phyloP scores from a whole-genome alignment of 1,284 basidiomycete species.

The Peniophora sp. region DNA sequence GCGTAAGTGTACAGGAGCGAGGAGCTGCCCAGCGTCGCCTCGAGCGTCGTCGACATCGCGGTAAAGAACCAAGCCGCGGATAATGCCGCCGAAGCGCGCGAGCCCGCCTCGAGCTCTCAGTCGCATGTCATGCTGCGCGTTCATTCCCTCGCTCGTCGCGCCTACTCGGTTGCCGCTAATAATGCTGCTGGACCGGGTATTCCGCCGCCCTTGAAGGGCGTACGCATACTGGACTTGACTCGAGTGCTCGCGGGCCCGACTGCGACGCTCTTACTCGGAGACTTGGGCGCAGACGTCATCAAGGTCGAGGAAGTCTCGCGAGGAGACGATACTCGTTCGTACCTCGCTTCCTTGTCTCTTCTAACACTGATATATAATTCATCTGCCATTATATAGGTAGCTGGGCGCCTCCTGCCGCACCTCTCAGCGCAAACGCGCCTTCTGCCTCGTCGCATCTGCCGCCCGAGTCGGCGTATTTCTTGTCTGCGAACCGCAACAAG shows the following conservation, averaged over 20 bases:
- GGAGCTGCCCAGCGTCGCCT: neutral
- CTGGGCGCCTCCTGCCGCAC: conserved; percentile 77
- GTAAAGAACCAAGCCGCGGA: too few species aligned
- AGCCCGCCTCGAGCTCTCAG: neutral
- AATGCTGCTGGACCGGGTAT: conserved; percentile 33
- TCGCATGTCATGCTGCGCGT: neutral
- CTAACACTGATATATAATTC: neutral
- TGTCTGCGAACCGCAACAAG: conserved; percentile 86
- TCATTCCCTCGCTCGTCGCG: neutral
- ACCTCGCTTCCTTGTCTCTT: neutral
- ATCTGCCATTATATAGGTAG: conserved; percentile 39
- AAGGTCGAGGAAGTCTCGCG: conserved; percentile 77
- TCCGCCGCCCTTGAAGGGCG: conserved; percentile 69
- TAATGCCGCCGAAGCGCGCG: neutral
- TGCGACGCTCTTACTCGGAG: conserved; percentile 83
- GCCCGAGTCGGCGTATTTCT: conserved; percentile 90
- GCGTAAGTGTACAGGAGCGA: conserved; percentile 29
- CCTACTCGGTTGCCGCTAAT: neutral
- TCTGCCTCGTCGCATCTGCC: conserved; percentile 61
- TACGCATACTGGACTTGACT: conserved; percentile 82
- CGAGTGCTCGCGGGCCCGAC: conserved; percentile 87
- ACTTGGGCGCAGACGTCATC: conserved; percentile 87
- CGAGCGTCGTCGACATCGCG: neutral
- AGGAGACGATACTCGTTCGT: conserved; percentile 87
- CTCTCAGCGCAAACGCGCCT: conserved; percentile 41